Percentiles rank a stretch among this genome's conserved stretches.
Conservation (phyloP, 2,329 filamentous ascomycete genomes). For the Fusarium sp. region DNA sequence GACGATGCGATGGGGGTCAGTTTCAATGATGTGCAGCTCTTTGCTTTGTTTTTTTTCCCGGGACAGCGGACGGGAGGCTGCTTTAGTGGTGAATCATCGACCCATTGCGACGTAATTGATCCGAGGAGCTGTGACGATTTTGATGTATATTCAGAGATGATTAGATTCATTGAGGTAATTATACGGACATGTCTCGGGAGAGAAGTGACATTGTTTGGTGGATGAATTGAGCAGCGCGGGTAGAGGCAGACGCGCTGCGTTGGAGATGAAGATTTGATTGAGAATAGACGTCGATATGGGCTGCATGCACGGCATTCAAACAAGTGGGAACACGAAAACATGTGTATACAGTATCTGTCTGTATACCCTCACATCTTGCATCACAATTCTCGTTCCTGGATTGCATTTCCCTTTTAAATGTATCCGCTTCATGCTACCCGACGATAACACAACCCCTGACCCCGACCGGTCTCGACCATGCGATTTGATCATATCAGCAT, state of each 20-base stretch:
- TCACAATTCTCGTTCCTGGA: not conserved
- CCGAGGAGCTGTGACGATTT: conserved; percentile 3
- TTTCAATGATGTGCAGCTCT: conserved; percentile 3
- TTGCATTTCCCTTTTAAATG: not conserved
- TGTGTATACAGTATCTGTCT: not conserved
- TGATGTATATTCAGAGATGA: not conserved
- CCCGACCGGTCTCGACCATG: conserved; percentile 1
- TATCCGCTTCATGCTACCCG: not conserved
- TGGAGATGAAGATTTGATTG: not conserved
- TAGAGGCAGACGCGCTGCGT: not conserved
- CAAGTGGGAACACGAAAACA: not conserved
- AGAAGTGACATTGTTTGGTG: not conserved
- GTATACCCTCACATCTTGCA: not conserved
- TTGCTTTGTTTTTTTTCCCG: conserved; percentile 2
- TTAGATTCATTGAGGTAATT: not conserved
- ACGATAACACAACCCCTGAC: not conserved
- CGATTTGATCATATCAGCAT: conserved; percentile 1
- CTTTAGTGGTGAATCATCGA: conserved; percentile 10
- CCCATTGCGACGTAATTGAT: conserved; percentile 1
- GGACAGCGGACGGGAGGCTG: conserved; percentile 8
- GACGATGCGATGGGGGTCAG: not conserved
- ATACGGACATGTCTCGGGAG: not conserved
- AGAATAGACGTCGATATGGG: conserved; percentile 20
- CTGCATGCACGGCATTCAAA: conserved; percentile 26
- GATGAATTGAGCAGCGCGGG: not conserved